Evolutionary conservation across 768 basidiomycete species (phyloP).

Genomic region (Agaricus sinodeliciosus): DNA sequence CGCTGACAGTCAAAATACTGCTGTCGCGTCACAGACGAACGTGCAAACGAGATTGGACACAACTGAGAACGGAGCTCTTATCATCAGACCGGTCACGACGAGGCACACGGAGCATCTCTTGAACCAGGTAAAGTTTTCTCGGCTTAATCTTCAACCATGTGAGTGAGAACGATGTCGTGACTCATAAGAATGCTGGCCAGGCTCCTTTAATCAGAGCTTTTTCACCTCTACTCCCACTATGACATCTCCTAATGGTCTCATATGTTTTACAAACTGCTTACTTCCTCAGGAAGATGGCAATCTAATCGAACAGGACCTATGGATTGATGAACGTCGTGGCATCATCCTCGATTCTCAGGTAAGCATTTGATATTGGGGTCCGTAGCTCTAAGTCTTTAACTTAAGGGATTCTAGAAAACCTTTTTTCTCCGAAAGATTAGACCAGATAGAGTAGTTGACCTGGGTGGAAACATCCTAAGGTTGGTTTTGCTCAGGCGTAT

Average conservation of each 20-base stretch:
- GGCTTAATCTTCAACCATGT: slow-evolving; percentile 3
- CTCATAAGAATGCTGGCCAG: slow-evolving; percentile 1
- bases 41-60: not conserved
- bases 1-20: not conserved
- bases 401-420: slow-evolving; percentile 42
- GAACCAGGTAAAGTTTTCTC: not conserved
- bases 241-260: slow-evolving; percentile 53
- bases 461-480: slow-evolving; percentile 76
- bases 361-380: slow-evolving; percentile 8
- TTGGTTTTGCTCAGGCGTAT: slow-evolving; percentile 16
- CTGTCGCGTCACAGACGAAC: not conserved
- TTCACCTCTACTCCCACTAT: slow-evolving; percentile 18
- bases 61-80: not conserved
- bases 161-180: not conserved
- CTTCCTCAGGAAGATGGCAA: slow-evolving; percentile 76
- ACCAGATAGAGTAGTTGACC: slow-evolving; percentile 58
- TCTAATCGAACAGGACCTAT: slow-evolving; percentile 67
- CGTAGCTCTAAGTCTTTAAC: slow-evolving; percentile 1
- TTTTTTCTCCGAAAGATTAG: slow-evolving; percentile 59
- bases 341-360: slow-evolving; percentile 75
- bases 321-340: slow-evolving; percentile 73
- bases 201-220: not conserved
- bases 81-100: not conserved
- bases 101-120: slow-evolving; percentile 2
- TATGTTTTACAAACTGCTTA: slow-evolving; percentile 86